These are phyloP conservation scores for Vigna nakashimae DNA, from an alignment of 306 rosid species.

Conservation along the genomic window DNA sequence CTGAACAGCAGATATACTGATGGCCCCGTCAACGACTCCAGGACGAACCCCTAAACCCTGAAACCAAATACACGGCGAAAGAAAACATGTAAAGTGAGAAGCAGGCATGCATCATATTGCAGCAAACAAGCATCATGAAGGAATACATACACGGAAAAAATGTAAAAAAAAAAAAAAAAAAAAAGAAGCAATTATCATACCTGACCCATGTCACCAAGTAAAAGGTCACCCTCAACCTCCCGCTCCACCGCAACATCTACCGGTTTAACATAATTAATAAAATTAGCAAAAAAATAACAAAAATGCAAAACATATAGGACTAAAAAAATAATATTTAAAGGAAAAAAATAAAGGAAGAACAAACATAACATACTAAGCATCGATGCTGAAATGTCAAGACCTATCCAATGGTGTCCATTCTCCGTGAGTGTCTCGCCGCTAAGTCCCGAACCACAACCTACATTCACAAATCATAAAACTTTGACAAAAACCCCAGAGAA, in stretches of 20 bases:
- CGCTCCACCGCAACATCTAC: slow-evolving; percentile 84
- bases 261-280: background rate
- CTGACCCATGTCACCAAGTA: slow-evolving; percentile 97
- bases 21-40: slow-evolving; percentile 91
- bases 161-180: too few relatives aligned
- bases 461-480: background rate
- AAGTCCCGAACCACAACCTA: slow-evolving; percentile 97
- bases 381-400: slow-evolving; percentile 88
- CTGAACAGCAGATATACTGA: slow-evolving; percentile 96
- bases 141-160: background rate
- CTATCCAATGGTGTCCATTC: slow-evolving; percentile 91
- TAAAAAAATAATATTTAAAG: background rate
- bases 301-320: background rate
- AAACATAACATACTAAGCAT: slow-evolving; percentile 74
- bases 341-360: too few relatives aligned
- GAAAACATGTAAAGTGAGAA: background rate
- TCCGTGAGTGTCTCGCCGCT: slow-evolving; percentile 89
- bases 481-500: background rate
- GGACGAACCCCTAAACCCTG: slow-evolving; percentile 96
- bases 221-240: slow-evolving; percentile 91
- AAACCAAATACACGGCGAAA: slow-evolving; percentile 37
- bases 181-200: slow-evolving; percentile 49
- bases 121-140: background rate
- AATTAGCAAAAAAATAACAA: background rate
- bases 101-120: background rate